phyloP scores from a whole-genome alignment of 2,329 filamentous ascomycete genomes.

The Sordariomycetes sp. region DNA sequence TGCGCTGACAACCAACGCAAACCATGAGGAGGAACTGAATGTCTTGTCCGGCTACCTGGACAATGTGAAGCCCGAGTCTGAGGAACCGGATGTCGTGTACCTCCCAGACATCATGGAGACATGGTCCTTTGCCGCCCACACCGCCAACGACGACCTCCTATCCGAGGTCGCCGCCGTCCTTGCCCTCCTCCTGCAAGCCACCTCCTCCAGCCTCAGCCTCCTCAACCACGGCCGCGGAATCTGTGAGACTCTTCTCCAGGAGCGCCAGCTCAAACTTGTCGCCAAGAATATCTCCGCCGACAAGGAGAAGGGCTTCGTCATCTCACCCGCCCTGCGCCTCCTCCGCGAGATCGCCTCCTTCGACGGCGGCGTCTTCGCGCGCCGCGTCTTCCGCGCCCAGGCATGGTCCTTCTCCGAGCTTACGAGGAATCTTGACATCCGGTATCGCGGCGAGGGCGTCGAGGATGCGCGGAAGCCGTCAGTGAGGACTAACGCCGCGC shows the following conservation, averaged over 20 bases:
- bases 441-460: constrained; percentile 36
- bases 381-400: constrained; percentile 62
- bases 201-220: constrained; percentile 63
- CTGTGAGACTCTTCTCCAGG: constrained; percentile 70
- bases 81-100: constrained; percentile 39
- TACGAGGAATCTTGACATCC: constrained; percentile 67
- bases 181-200: constrained; percentile 65
- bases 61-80: constrained; percentile 31
- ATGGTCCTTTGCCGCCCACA: constrained; percentile 72
- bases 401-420: constrained; percentile 70
- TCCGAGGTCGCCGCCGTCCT: constrained; percentile 71
- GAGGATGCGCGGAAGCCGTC: constrained; percentile 62
- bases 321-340: constrained; percentile 76
- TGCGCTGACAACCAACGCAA: constrained; percentile 38
- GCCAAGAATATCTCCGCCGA: constrained; percentile 67
- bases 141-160: constrained; percentile 68
- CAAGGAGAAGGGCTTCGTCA: constrained; percentile 74
- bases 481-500: constrained; percentile 68
- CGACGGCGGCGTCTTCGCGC: constrained; percentile 72
- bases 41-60: constrained; percentile 48
- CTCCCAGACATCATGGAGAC: constrained; percentile 73
- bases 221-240: constrained; percentile 63
- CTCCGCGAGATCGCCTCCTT: constrained; percentile 76
- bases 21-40: constrained; percentile 39
- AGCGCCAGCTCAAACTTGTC: constrained; percentile 67